These are phyloP conservation scores for Rhodamnia argentea DNA, from an alignment of 345 rosid species.

Conservation along the genomic window DNA sequence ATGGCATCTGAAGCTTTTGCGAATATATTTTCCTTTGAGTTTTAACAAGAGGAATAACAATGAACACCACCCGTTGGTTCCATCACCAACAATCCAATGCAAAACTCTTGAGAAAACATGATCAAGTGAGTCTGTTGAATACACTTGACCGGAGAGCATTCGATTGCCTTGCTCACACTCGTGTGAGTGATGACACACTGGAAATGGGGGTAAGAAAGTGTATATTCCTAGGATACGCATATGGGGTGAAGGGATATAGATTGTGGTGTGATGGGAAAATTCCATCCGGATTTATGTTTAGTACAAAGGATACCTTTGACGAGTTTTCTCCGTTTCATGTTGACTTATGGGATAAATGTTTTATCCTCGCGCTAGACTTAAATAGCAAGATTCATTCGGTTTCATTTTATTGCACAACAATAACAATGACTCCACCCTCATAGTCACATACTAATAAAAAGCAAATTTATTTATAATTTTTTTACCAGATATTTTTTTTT, in stretches of 20 bases:
- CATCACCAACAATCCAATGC: neutral
- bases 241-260: neutral
- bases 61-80: neutral
- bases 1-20: no score
- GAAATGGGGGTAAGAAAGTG: neutral
- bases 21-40: no score
- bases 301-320: neutral
- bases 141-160: neutral
- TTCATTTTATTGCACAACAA: neutral
- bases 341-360: no score
- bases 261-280: neutral
- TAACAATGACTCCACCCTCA: neutral
- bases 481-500: no score
- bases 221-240: neutral
- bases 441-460: neutral
- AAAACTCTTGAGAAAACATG: neutral
- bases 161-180: neutral
- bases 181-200: fast-evolving
- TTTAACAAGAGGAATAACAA: neutral
- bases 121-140: neutral
- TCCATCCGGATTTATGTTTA: neutral
- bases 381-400: neutral
- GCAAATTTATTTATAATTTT: neutral
- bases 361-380: neutral
- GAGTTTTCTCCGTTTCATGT: neutral